Base-by-base conservation (phyloP, 257 asterid genomes). In the Salvia miltiorrhiza region DNA sequence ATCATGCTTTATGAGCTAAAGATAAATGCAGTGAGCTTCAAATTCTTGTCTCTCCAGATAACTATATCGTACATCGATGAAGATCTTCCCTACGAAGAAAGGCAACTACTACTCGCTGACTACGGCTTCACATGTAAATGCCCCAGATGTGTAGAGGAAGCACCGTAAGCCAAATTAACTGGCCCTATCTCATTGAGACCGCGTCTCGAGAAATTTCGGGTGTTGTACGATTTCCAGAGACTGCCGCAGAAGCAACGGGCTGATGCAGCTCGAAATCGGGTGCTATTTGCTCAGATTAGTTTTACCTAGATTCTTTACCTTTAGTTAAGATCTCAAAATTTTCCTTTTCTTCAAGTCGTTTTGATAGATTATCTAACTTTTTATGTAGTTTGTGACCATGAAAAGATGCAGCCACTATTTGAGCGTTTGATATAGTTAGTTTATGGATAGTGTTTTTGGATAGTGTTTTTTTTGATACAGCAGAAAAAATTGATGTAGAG, bases 41-140 rank as follows among this genome's bases (percentile, higher is more conserved):
- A 10, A n/a, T 30, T 30, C 39, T 14, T 57, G 3, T 32, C 26
- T 67, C 74, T 71, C 28, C 90, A 93, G 99, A 76, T 91, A 67
- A 87, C 93, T 21, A 94, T 91, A 75, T 94, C 99, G 0, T 91
- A 94, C 82, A 82, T 94, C 64, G 96, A 89, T 20, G 99, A 94
- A 79, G 96, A 89, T 32, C 85, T 85, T 78, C 78, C 93, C 9
- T 84, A 82, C 8, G 80, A 83, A 72, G 98, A 91, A 64, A 89
- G 98, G 70, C 97, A 85, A 73, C 71, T 71, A 47, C 73, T 40
- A 28, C 95, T 94, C 39, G 96, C 88, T 30, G 97, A 91, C 73
- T 94, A 94, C 76, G 97, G 96, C 32, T 94, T 94, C 72, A 76
- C 37, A 69, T 91, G 97, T 71, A 79, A 76, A 86, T 91, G 98